Percentiles rank a stretch among this genome's conserved stretches.
phyloP scores from a whole-genome alignment of 768 basidiomycete genomes.

The Macrocybe gigantea region DNA sequence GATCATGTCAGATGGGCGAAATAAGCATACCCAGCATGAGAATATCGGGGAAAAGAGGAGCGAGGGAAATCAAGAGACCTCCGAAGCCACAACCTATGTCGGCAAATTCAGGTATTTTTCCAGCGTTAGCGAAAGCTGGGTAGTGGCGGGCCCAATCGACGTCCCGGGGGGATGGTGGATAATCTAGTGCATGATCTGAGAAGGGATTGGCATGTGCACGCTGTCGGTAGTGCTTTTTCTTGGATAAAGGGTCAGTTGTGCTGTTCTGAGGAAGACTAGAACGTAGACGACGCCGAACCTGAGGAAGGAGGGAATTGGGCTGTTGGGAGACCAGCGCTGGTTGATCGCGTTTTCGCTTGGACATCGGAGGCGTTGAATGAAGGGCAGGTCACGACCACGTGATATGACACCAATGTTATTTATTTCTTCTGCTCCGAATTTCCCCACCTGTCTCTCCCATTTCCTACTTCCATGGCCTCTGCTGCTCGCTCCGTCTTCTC shows the following conservation, averaged over 20 bases:
- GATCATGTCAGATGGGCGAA: slow-evolving; percentile 17
- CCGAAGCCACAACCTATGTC: slow-evolving; percentile 99
- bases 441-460: slow-evolving; percentile 12
- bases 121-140: slow-evolving; percentile 55
- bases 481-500: slow-evolving; percentile 29
- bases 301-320: too few species aligned
- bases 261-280: slow-evolving; percentile 21
- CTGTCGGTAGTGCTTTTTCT: slow-evolving; percentile 85
- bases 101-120: slow-evolving; percentile 83
- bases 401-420: slow-evolving; percentile 14
- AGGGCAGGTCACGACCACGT: slow-evolving; percentile 13
- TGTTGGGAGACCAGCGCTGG: background rate
- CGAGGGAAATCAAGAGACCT: slow-evolving; percentile 83
- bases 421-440: slow-evolving; percentile 8
- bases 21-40: slow-evolving; percentile 75
- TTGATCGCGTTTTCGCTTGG: slow-evolving; percentile 2
- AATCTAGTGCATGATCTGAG: slow-evolving; percentile 83
- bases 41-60: slow-evolving; percentile 85
- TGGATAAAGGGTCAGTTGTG: slow-evolving; percentile 21
- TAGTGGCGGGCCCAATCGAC: slow-evolving; percentile 85
- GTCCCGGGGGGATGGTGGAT: slow-evolving; percentile 67
- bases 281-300: background rate
- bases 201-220: slow-evolving; percentile 84
- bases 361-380: background rate
- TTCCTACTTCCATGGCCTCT: slow-evolving; percentile 34